Evolutionary conservation across 768 basidiomycete genomes (phyloP), one percentile per base, ranked within the genome.

Genomic region (Arthromyces matolae): DNA sequence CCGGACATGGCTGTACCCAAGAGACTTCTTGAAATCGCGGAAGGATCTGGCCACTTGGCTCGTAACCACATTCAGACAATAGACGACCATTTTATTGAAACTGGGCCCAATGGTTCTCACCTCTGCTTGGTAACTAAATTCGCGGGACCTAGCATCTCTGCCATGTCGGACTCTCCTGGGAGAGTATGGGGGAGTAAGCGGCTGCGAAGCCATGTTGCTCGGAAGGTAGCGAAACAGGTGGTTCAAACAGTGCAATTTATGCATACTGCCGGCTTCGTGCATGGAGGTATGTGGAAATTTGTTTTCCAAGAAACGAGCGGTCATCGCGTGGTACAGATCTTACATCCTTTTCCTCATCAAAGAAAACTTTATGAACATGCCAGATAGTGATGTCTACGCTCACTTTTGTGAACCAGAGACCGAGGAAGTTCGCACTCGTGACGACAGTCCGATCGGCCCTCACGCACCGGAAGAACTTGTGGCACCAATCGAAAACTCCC

Each of bases 31-130:
- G n/a, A n/a, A n/a, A n/a, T n/a, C n/a, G n/a, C n/a, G n/a, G n/a
- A n/a, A n/a, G n/a, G n/a, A n/a, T n/a, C n/a, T n/a, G 33, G 52
- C 31, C 64, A 66, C 47, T 60, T 60, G n/a, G 60, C 62, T 3
- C 32, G 33, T 49, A 35, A 32, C 44, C 6, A 52, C 52, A 33
- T 71, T 36, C 68, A 64, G 46, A 50, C 50, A 35, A 57, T 73
- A 12, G 60, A 72, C 5, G 64, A 78, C 57, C 65, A 77, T 59
- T 80, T 80, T 65, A 51, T 63, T 24, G 70, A 69, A 45, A 51
- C 62, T 16, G 75, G 78, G 18, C 75, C 75, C 0, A 80, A 78
- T 55, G 79, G 79, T 31, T 64, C 67, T 35, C 79, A 80, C 58
- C 70, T 67, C 20, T 77, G 66, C 54, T 69, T 79, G 56, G 67